Conservation (phyloP, 352 stramenopile genomes). For the Phytophthora foliorum region DNA sequence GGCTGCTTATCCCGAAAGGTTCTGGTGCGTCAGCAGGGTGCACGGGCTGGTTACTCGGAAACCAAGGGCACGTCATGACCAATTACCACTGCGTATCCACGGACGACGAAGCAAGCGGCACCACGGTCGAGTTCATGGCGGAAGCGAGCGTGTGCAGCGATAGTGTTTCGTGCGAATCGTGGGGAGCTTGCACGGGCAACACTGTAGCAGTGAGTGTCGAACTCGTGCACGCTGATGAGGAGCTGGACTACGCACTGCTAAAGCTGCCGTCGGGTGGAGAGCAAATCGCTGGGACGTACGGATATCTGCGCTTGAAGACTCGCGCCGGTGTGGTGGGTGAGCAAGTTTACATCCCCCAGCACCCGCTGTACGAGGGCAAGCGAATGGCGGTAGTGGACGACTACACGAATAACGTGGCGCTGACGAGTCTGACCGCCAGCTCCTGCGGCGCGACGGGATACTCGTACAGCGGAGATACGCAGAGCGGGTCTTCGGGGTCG, state of each 20-base stretch:
- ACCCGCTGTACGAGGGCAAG: conserved; percentile 60
- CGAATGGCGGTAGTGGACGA: conserved; percentile 63
- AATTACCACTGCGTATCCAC: conserved; percentile 79
- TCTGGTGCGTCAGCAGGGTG: conserved; percentile 44
- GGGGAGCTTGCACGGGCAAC: conserved; percentile 53
- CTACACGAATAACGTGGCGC: conserved; percentile 48
- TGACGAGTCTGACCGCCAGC: conserved; percentile 40
- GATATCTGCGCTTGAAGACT: conserved; percentile 62
- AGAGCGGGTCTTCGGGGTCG: conserved; percentile 69
- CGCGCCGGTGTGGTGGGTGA: conserved; percentile 39
- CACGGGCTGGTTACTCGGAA: conserved; percentile 73
- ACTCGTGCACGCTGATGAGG: conserved; percentile 55
- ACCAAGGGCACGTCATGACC: conserved; percentile 69
- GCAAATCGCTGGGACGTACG: conserved; percentile 58
- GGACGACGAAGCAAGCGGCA: conserved; percentile 43
- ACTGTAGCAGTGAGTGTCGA: conserved; percentile 54
- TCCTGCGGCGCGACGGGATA: conserved; percentile 54
- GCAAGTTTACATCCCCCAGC: conserved; percentile 66
- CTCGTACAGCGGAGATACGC: conserved; percentile 73
- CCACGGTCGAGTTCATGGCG: conserved; percentile 75
- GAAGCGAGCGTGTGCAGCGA: conserved; percentile 48
- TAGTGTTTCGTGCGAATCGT: conserved; percentile 42
- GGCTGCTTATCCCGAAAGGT: conserved; percentile 61
- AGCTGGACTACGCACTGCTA: conserved; percentile 73
- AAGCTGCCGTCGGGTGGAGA: conserved; percentile 47